Conservation (phyloP, 2,329 filamentous ascomycete genomes). For the Cladosporium velox region DNA sequence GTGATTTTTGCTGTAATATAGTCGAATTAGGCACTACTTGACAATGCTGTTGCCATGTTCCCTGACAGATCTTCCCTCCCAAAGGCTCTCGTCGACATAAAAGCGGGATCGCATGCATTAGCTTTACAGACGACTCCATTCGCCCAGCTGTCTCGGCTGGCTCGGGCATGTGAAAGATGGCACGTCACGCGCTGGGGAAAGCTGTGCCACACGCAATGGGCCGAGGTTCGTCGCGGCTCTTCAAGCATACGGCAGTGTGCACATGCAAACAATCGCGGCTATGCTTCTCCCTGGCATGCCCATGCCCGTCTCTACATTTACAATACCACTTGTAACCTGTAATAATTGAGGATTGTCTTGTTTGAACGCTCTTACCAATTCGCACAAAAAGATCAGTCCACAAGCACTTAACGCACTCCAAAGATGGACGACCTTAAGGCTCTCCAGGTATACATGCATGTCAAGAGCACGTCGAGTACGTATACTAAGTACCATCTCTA, state of each 20-base stretch:
- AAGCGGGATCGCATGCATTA: neutral
- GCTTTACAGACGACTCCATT: neutral
- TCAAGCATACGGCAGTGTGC: constrained; percentile 7
- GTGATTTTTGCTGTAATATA: neutral
- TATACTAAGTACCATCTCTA: neutral
- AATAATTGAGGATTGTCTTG: neutral
- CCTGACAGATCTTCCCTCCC: neutral
- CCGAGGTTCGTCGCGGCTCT: constrained; percentile 20
- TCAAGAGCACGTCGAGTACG: neutral
- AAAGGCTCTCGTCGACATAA: neutral
- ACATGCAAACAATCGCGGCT: constrained; percentile 19
- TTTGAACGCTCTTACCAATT: neutral
- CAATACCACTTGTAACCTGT: constrained; percentile 2
- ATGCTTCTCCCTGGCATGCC: neutral
- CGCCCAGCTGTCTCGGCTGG: constrained; percentile 14
- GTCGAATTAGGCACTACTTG: neutral
- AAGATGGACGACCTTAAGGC: constrained; percentile 21
- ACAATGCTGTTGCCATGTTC: neutral
- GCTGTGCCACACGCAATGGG: neutral
- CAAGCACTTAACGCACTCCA: neutral
- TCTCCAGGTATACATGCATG: neutral
- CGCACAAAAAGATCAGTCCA: neutral
- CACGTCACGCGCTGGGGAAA: constrained; percentile 8
- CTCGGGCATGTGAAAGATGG: constrained; percentile 15
- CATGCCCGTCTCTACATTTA: neutral